These are phyloP conservation scores for Colletotrichum filicis DNA, from an alignment of 2,329 filamentous ascomycete genomes.

Conservation along the genomic window DNA sequence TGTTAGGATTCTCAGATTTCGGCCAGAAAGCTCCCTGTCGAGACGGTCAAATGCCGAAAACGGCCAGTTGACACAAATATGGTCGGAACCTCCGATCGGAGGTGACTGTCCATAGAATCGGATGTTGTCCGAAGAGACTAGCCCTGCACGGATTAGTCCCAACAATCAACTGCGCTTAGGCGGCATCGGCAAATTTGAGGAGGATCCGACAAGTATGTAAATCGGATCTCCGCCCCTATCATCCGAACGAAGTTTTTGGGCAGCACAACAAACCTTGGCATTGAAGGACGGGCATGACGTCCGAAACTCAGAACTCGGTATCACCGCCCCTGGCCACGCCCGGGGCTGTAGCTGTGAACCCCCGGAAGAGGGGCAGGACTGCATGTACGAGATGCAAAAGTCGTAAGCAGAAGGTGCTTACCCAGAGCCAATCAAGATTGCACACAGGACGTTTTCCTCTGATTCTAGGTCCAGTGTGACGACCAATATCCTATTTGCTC, in stretches of 20 bases:
- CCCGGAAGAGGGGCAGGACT: constrained; percentile 55
- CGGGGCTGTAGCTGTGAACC: constrained; percentile 41
- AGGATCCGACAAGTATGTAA: constrained; percentile 2
- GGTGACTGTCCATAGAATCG: neutral
- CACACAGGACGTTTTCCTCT: neutral
- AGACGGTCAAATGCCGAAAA: neutral
- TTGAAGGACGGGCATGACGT: constrained; percentile 1
- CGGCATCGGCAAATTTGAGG: neutral
- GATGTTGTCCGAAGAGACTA: neutral
- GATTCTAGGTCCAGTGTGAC: constrained; percentile 48
- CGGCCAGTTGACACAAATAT: neutral
- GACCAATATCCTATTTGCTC: constrained; percentile 56
- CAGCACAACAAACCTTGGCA: neutral
- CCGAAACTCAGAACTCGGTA: constrained; percentile 2
- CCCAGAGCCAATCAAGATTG: neutral
- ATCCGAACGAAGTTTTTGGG: neutral
- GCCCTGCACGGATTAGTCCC: neutral
- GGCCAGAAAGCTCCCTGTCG: neutral
- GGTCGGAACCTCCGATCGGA: constrained; percentile 6
- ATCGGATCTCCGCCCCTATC: constrained; percentile 22
- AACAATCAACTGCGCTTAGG: neutral
- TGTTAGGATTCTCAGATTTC: neutral
- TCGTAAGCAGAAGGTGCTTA: constrained; percentile 53
- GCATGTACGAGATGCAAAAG: constrained; percentile 57
- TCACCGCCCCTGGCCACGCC: constrained; percentile 7